A percentile compares a stretch with the other conserved stretches of the same genome.
Evolutionary conservation across 2,329 filamentous ascomycete species (phyloP).

Genomic region (Plenodomus biglobosus): DNA sequence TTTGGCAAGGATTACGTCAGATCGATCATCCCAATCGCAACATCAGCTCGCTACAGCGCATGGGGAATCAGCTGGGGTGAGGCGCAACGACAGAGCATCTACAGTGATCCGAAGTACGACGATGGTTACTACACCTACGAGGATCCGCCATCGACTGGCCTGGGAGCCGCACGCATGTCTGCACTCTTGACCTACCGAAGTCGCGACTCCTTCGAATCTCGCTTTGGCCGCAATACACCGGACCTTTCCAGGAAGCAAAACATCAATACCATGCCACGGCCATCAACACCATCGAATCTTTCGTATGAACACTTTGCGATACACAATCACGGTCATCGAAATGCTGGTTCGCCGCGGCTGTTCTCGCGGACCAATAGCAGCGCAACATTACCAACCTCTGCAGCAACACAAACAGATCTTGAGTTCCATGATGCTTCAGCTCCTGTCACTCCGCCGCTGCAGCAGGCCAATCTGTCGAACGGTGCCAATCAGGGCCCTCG

Average conservation of each 20-base stretch:
- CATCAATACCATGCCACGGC: slow-evolving; percentile 68
- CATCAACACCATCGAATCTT: slow-evolving; percentile 42
- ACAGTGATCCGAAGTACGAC: slow-evolving; percentile 97
- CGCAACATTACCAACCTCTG: slow-evolving; percentile 21
- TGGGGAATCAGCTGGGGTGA: slow-evolving; percentile 93
- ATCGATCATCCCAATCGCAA: slow-evolving; percentile 79
- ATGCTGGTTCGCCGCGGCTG: slow-evolving; percentile 49
- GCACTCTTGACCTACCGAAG: slow-evolving; percentile 94
- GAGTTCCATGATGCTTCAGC: slow-evolving; percentile 51
- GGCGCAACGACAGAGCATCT: slow-evolving; percentile 88
- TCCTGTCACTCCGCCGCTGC: slow-evolving; percentile 30
- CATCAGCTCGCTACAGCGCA: slow-evolving; percentile 79
- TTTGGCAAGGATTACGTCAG: slow-evolving; percentile 83
- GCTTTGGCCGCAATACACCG: slow-evolving; percentile 90
- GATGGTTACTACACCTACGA: slow-evolving; percentile 91
- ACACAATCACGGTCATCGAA: slow-evolving; percentile 55
- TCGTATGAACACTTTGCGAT: slow-evolving; percentile 53
- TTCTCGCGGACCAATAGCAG: slow-evolving; percentile 41
- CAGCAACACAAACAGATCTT: slow-evolving; percentile 44
- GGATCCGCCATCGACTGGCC: slow-evolving; percentile 81
- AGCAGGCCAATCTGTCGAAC: slow-evolving; percentile 15
- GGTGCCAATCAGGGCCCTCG: slow-evolving; percentile 12
- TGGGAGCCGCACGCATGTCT: slow-evolving; percentile 95
- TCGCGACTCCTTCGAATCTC: slow-evolving; percentile 92
- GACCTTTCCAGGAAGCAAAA: slow-evolving; percentile 81